These are phyloP conservation scores for Zymoseptoria pseudotritici DNA, from an alignment of 2,329 filamentous ascomycete species.

Conservation along the genomic window DNA sequence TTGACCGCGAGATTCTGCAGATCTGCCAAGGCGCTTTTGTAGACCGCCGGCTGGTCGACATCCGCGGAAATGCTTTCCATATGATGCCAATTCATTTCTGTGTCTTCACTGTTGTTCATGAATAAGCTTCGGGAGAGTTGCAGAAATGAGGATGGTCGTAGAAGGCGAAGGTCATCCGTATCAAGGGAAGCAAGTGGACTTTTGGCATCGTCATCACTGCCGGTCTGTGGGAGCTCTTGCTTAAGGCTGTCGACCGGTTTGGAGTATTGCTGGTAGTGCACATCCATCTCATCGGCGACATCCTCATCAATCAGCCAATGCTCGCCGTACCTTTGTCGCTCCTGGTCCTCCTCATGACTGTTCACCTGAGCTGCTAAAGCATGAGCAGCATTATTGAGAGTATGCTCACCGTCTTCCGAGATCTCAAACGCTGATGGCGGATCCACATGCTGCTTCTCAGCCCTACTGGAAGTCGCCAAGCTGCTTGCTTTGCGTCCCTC, in stretches of 20 bases:
- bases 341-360: conserved; percentile 51
- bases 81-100: conserved; percentile 60
- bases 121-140: conserved; percentile 59
- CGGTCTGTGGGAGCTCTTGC: not conserved
- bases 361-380: conserved; percentile 59
- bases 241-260: conserved; percentile 22
- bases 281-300: conserved; percentile 30
- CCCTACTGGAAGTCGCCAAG: conserved; percentile 30
- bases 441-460: conserved; percentile 45
- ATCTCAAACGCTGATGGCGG: conserved; percentile 68
- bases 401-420: conserved; percentile 54
- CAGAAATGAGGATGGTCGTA: conserved; percentile 56
- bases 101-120: conserved; percentile 58
- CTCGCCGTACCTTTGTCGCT: conserved; percentile 54
- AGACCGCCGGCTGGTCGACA: conserved; percentile 57
- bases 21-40: conserved; percentile 67
- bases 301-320: conserved; percentile 56
- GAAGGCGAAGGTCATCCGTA: conserved; percentile 48
- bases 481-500: conserved; percentile 35
- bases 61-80: conserved; percentile 39
- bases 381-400: conserved; percentile 63
- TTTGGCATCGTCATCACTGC: not conserved
- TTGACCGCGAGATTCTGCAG: conserved; percentile 62
- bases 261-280: conserved; percentile 4
- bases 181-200: not conserved